These are phyloP conservation scores for Saposhnikovia divaricata DNA, from an alignment of 129 eudicot species.

Conservation along the genomic window DNA sequence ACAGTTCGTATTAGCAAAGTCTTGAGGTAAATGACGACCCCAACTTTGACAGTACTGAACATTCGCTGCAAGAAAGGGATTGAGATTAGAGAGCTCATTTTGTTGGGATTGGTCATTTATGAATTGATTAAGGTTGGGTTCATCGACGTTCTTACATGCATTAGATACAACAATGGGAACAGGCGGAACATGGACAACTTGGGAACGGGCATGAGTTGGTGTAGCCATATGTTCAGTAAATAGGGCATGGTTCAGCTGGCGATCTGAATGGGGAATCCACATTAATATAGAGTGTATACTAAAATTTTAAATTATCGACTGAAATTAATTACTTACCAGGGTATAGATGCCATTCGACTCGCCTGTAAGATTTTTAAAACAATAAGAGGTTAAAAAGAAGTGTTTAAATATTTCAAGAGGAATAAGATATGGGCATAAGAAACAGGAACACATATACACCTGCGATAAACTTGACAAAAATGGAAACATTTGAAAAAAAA, in stretches of 20 bases:
- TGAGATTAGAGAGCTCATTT: background rate
- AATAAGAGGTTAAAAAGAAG: too few species aligned
- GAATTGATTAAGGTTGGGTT: constrained; percentile 24
- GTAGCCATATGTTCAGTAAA: constrained; percentile 20
- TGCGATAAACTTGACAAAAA: too few species aligned
- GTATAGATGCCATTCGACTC: constrained; percentile 21
- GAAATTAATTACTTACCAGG: constrained; percentile 26
- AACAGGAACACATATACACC: too few species aligned
- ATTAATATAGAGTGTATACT: background rate
- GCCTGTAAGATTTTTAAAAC: constrained; percentile 18
- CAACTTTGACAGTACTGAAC: constrained; percentile 30
- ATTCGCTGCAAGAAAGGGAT: constrained; percentile 10
- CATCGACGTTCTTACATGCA: constrained; percentile 24
- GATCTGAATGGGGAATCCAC: constrained; percentile 3
- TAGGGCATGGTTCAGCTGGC: constrained; percentile 24
- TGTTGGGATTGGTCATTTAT: constrained; percentile 16
- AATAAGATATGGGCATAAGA: too few species aligned
- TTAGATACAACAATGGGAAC: constrained; percentile 12
- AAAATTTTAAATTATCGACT: background rate
- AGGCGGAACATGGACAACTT: constrained; percentile 26
- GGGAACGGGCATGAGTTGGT: constrained; percentile 4
- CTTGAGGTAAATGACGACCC: constrained; percentile 33
- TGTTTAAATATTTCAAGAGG: too few species aligned
- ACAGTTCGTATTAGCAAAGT: constrained; percentile 23
- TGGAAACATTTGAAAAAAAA: too few species aligned